Evolutionary conservation across 768 basidiomycete species (phyloP), one percentile per base, ranked within the genome.

Genomic region (Tricholoma hemisulphureum): DNA sequence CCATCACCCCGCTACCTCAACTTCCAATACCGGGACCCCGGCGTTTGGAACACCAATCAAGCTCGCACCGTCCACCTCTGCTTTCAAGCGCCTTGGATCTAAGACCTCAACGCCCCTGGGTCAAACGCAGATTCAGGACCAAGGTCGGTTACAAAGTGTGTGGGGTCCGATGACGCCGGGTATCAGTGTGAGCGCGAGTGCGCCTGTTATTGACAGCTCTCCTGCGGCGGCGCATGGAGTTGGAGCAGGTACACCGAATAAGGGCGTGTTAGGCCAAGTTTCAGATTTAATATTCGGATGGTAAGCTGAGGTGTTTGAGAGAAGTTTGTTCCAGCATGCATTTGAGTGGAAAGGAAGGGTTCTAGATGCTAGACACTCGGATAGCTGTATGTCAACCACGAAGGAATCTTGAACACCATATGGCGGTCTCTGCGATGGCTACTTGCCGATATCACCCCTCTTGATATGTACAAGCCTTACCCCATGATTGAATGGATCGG

Each of bases 201-300:
- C 58, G 63, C 26, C 57, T 34, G 29, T 53, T 49, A 31, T 48
- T 34, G 32, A 35, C n/a, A 28, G 53, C n/a, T 51, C 64, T 4
- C 34, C 67, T 16, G 55, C 60, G 31, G 50, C 58, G 9, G 54
- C 62, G 52, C n/a, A n/a, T n/a, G 52, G 61, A 55, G 45, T 31
- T 48, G 63, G 64, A 29, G 64, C 62, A 21, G 67, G 58, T 61
- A 63, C 68, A 4, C 77, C 80, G 8, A 80, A 65, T 59, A 91
- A 85, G 67, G 80, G 86, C 6, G 65, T 91, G 61, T 60, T 91
- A 11, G 88, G 88, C 13, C 88, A 89, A 70, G 83, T 92, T 53
- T 86, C 87, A 11, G 90, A 93, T 75, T 68, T 91, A 61, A 86
- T 93, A 49, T 92, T 91, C 67, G 89, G 89, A 14, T 92, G 89